Evolutionary conservation across 2,329 filamentous ascomycete genomes (phyloP), one percentile per base, ranked within the genome.

Genomic region (Trichoderma citrinoviride): DNA sequence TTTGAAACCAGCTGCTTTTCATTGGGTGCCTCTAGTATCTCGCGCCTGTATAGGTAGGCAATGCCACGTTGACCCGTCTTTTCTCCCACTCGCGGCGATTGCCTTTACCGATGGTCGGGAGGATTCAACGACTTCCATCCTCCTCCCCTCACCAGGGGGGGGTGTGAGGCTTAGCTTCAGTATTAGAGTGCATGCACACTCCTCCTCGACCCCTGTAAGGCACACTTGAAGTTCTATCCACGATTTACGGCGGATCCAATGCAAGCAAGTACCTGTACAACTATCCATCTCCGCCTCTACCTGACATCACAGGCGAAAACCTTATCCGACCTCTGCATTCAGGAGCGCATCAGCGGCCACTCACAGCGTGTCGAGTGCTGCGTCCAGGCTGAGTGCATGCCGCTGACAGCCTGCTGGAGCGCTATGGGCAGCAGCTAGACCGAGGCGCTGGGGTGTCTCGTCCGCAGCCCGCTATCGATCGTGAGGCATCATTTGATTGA

Each of bases 61-160:
- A 23, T 52, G 58, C 47, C 58, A 61, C 58, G 47, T 61, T 23
- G 33, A 61, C n/a, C n/a, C n/a, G n/a, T n/a, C n/a, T n/a, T n/a
- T n/a, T n/a, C n/a, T n/a, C n/a, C n/a, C n/a, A n/a, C n/a, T n/a
- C n/a, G n/a, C n/a, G n/a, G 37, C 56, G 56, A 56, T 44, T 44
- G 41, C 21, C 40, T 46, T 37, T 54, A 17, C 56, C 56, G 44
- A 27, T 60, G 56, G 29, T 60, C 21, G 56, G 44, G 44, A 40
- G 44, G 44, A 21, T 47, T n/a, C 29, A 33, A 8, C 10, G 29
- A 19, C n/a, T 25, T 40, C 27, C 40, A 17, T 49, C 19, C 21
- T 27, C 23, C 46, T 50, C 23, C 15, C 19, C 47, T 23, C 8
- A 3, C 19, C 2, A 19, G 23, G 21, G 37, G 52, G 52, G 52